Percentiles rank a stretch among this genome's conserved stretches.
phyloP scores from a whole-genome alignment of 331 rosid genomes.

The Spiraea crenata region DNA sequence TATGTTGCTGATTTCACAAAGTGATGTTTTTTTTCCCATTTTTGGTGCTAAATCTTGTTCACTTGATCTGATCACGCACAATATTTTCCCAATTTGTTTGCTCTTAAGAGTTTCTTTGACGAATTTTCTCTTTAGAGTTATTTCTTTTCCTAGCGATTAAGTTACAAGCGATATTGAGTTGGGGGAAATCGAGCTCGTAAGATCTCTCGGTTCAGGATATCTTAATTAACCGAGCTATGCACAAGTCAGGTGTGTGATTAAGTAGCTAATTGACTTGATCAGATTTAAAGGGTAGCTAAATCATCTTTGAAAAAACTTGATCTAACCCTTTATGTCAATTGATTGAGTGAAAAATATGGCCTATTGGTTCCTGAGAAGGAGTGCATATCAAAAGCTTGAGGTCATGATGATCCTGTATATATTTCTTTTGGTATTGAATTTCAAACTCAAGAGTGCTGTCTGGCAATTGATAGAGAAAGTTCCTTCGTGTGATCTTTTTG shows the following conservation, averaged over 20 bases:
- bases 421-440: slow-evolving; percentile 3
- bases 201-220: too few species aligned
- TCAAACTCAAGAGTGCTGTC: not conserved
- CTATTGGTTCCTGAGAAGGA: not conserved
- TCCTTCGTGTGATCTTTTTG: not conserved
- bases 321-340: not conserved
- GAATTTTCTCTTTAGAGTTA: too few species aligned
- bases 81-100: not conserved
- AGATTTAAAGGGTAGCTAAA: not conserved
- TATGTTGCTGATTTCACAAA: not conserved
- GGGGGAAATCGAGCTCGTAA: too few species aligned
- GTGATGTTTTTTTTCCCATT: not conserved
- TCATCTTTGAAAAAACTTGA: not conserved
- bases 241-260: too few species aligned
- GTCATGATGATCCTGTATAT: not conserved
- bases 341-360: not conserved
- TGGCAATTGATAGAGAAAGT: slow-evolving; percentile 1
- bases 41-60: not conserved
- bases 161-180: too few species aligned
- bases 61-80: not conserved
- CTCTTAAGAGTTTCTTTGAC: not conserved
- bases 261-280: not conserved
- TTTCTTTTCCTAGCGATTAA: too few species aligned
- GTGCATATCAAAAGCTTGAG: slow-evolving; percentile 8
- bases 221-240: too few species aligned